Evolutionary conservation across 2,329 filamentous ascomycete genomes (phyloP).

Genomic region (Talaromyces amestolkiae): DNA sequence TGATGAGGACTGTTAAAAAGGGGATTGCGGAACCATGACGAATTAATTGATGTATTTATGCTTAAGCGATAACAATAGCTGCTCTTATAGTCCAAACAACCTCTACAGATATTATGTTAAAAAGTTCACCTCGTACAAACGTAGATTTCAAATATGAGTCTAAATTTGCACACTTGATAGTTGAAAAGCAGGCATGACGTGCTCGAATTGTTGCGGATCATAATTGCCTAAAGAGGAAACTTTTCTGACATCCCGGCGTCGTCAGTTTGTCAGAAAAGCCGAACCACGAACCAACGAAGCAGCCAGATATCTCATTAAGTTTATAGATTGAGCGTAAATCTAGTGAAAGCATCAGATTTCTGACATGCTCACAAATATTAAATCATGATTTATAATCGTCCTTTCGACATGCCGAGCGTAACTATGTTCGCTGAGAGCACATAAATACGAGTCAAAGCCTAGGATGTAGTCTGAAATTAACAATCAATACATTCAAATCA

Average conservation of each 20-base stretch:
- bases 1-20: neutral
- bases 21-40: neutral
- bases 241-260: constrained; percentile 9
- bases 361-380: neutral
- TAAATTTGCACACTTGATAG: neutral
- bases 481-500: neutral
- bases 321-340: neutral
- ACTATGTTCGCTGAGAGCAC: neutral
- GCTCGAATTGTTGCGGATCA: neutral
- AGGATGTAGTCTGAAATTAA: too few species aligned
- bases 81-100: neutral
- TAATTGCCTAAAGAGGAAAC: constrained; percentile 6
- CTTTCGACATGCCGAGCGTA: neutral
- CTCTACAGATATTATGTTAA: neutral
- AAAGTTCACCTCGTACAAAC: neutral
- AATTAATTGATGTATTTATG: neutral
- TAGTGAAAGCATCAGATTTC: neutral
- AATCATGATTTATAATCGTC: constrained; percentile 2
- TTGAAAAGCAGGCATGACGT: neutral
- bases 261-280: constrained; percentile 15
- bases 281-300: neutral
- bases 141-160: neutral
- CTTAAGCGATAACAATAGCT: neutral
- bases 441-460: neutral
- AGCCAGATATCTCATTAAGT: neutral